phyloP scores from a whole-genome alignment of 169 alveolate genomes.

The Plasmodium cynomolgi region DNA sequence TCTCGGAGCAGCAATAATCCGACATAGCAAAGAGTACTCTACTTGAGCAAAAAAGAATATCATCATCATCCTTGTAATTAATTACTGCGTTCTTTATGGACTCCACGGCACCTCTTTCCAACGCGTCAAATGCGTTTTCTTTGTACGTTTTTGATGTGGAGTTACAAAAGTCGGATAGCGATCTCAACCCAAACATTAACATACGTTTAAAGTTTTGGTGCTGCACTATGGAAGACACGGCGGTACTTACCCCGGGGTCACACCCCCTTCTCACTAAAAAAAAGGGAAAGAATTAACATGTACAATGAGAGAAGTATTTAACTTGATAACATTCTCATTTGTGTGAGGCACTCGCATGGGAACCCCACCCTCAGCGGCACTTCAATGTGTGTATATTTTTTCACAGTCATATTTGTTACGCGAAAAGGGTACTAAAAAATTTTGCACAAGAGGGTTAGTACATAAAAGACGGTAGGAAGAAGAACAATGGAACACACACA shows the following conservation, averaged over 20 bases:
- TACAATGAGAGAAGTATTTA: background rate
- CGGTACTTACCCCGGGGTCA: slow-evolving; percentile 94
- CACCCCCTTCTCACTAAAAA: slow-evolving; percentile 87
- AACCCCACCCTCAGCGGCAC: background rate
- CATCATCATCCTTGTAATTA: slow-evolving; percentile 93
- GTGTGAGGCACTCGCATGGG: background rate
- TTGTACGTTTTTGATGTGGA: slow-evolving; percentile 90
- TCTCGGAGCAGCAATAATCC: slow-evolving; percentile 87
- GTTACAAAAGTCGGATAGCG: slow-evolving; percentile 91
- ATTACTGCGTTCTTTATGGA: slow-evolving; percentile 89
- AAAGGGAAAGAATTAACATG: slow-evolving; percentile 51
- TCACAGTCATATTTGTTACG: background rate
- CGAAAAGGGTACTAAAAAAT: background rate
- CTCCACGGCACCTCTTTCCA: slow-evolving; percentile 88
- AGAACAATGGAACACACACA: background rate
- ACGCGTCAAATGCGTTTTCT: slow-evolving; percentile 92
- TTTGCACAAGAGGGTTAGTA: background rate
- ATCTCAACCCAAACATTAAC: slow-evolving; percentile 92
- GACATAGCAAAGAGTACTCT: slow-evolving; percentile 91
- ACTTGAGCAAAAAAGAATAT: slow-evolving; percentile 86
- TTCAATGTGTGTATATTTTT: background rate
- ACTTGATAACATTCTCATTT: background rate
- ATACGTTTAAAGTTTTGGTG: slow-evolving; percentile 94
- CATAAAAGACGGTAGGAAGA: background rate
- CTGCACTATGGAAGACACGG: slow-evolving; percentile 91